Evolutionary conservation across 1,284 basidiomycete species (phyloP).

Genomic region (Hemileia vastatrix): DNA sequence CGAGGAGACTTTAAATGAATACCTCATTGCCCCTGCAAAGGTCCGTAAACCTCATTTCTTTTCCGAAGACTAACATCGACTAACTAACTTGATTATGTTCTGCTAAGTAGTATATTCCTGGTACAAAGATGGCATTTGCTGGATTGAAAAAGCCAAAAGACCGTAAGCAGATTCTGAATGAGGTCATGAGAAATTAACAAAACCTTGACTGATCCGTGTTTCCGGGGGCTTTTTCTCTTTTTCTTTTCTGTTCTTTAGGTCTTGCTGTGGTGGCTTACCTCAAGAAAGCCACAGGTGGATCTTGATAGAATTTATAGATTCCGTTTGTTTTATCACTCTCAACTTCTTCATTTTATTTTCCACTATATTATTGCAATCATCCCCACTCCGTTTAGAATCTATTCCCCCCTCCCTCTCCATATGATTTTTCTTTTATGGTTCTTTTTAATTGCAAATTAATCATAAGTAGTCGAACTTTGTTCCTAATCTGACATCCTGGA

Average conservation of each 20-base stretch:
- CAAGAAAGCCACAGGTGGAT: conserved; percentile 61
- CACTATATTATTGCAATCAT: too few relatives aligned
- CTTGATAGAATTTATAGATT: too few relatives aligned
- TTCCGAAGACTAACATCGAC: neutral
- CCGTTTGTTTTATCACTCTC: too few relatives aligned
- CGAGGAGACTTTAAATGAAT: conserved; percentile 19
- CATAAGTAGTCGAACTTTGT: too few relatives aligned
- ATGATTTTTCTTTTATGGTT: too few relatives aligned
- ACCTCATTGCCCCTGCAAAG: conserved; percentile 12
- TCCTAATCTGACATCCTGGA: too few relatives aligned
- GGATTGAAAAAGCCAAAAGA: conserved; percentile 96
- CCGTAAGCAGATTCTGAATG: conserved; percentile 69
- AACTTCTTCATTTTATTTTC: too few relatives aligned
- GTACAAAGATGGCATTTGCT: conserved; percentile 96
- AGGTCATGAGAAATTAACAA: neutral
- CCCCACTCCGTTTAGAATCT: too few relatives aligned
- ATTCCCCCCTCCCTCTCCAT: too few relatives aligned
- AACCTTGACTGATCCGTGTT: neutral
- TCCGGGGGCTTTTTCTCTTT: neutral
- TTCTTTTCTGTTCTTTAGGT: neutral
- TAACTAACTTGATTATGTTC: conserved; percentile 23
- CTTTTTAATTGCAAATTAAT: too few relatives aligned
- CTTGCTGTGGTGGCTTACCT: conserved; percentile 49
- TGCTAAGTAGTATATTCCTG: conserved; percentile 67
- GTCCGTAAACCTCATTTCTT: conserved; percentile 2